Base-by-base conservation (phyloP, 805 yeast genomes). In the Saccharomycopsis guyanensis region DNA sequence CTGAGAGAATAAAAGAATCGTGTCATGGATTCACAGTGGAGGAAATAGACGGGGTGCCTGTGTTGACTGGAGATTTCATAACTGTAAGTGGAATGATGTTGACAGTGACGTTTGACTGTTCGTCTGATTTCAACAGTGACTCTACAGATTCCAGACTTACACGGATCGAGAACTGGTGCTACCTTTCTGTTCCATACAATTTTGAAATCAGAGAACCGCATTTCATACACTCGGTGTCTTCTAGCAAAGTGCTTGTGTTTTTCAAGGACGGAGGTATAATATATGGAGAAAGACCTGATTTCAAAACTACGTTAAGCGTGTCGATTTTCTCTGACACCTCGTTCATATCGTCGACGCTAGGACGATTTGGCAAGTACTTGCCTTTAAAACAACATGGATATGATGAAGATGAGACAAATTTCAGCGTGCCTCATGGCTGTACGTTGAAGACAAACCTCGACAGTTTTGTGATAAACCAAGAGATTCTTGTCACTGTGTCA, bases 201-300 rank as follows among this genome's bases (percentile, higher is more conserved):
- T 78, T 81, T 53, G 76, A 74, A 27, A 58, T 75, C 4, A 69
- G 83, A 55, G 61, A 63, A 20, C 87, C 91, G 1, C 73, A 75
- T 37, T 61, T 70, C 18, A 55, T 83, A 50, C 65, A 69, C 42
- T 60, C 81, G 1, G 61, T 79, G 13, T 70, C 75, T 27, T 51
- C 64, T 0, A 55, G 58, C 2, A 69, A 72, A 38, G 57, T 78
- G 6, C 59, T 87, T 2, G 76, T 82, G 0, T 69, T 86, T 3
- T 66, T 88, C 41, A 70, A 71, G 38, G 95, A 89, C 63, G 96
- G 97, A 22, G 86, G 89, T 1, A 59, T 88, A 36, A 63, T 86
- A 42, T 80, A 78, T 38, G 66, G 83, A 47, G 56, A 57, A 24
- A 61, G 58, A 51, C 48, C 42, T 32, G 50, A 16, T 45, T 54